Evolutionary conservation across 306 rosid species (phyloP), one percentile per base, ranked within the genome.

Genomic region (Phaseolus lunatus): DNA sequence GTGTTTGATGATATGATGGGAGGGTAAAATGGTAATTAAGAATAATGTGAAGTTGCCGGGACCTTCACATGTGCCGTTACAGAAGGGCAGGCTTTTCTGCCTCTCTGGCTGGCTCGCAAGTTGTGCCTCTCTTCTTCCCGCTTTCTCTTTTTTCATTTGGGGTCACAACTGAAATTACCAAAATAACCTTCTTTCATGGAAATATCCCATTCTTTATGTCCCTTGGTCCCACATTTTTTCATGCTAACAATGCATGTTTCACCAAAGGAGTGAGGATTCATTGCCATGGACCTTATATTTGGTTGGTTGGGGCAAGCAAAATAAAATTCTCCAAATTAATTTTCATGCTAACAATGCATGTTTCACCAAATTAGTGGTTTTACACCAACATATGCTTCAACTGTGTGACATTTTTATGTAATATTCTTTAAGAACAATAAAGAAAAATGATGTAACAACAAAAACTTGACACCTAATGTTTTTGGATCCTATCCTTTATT

Each of bases 1-100:
- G n/a, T n/a, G 3, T 29, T 7, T 8, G 0, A 39, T 8, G 44
- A 26, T 18, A 62, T 59, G 50, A 53, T 22, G 9, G 1, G 13
- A 52, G 94, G 96, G 82, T 73, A 79, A 23, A 7, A 58, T 70
- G 16, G 87, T 87, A 73, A 58, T 53, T 4, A 19, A 24, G 45
- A 14, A n/a, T 1, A 11, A n/a, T 5, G 72, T 58, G 68, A 79
- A 83, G 83, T 80, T 82, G 84, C 86, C 39, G 90, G 90, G 90
- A 85, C 80, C 78, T 83, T 87, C 85, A 43, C 96, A 91, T 91
- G 98, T 89, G 91, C 86, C 88, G 78, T 88, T 78, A 84, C 90
- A 87, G 93, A 84, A 16, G 86, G 84, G 83, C 93, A 88, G 89
- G 89, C 93, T 93, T 89, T 89, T 80, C 45, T 67, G 76, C 81